Evolutionary conservation across 2,329 filamentous ascomycete genomes (phyloP), one percentile per base, ranked within the genome.

Genomic region (Bisporella sp.): DNA sequence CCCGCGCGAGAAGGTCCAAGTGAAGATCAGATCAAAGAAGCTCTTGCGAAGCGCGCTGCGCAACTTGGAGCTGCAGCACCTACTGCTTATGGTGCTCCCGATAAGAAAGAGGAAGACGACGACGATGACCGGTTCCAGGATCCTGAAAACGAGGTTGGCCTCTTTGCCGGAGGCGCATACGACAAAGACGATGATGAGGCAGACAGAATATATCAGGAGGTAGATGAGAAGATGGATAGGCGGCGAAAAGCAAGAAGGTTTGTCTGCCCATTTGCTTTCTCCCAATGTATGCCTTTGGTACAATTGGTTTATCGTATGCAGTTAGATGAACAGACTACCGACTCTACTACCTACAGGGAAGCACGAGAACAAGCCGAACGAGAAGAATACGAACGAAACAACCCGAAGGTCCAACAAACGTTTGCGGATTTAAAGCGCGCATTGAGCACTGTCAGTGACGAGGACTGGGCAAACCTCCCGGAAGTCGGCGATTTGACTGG

Each of bases 131-230:
- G 92, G 44, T 97, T 90, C 64, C 90, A 96, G 65, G 93, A 99
- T 66, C 93, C 93, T 1, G 93, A 99, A 62, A 97, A 97, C 64
- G 93, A 99, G 68, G 87, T 93, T 45, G 93, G 95, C 4, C 75
- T 99, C 28, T 99, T 99, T 64, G 91, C 93, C 3, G 92, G 89
- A 50, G 93, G 93, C 35, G 87, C 93, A 61, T 99, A 96, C 72
- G 93, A 97, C 68, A 87, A 93, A 67, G 93, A 99, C 50, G 93
- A 99, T 64, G 93, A 99, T 64, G 95, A 99, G 69, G 93, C 93
- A 41, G 93, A 99, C 71, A 79, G 88, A 63, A 96, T 99, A 64
- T 99, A 95, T 73, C 86, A 91, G 63, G 87, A 89, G 65, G 88
- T 99, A 57, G 93, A 99, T 64, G 93, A 96, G 74, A 92, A 87